Conservation (phyloP, 768 basidiomycete genomes). For the Lentinula boryana region DNA sequence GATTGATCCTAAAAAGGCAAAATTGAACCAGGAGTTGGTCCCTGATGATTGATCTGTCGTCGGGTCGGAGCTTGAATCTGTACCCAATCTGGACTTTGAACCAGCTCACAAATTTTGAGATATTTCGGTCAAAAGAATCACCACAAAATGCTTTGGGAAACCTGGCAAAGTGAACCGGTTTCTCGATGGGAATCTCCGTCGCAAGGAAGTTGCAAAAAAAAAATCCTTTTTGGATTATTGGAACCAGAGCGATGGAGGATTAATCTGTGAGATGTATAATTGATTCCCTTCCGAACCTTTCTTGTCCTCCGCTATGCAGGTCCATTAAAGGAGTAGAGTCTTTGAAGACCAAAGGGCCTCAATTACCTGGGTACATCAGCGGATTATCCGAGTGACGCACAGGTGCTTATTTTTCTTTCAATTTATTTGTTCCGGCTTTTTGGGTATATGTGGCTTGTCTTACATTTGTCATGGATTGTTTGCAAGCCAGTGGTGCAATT, state of each 20-base stretch:
- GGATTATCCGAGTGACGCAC: neutral
- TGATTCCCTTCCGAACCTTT: neutral
- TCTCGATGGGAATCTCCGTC: neutral
- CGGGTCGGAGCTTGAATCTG: slow-evolving; percentile 3
- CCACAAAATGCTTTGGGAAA: neutral
- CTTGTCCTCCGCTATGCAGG: neutral
- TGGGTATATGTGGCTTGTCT: neutral
- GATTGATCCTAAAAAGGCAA: neutral
- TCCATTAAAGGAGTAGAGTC: neutral
- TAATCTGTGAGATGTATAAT: neutral
- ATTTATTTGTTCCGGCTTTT: neutral
- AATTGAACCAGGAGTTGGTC: neutral
- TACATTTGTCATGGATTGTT: neutral
- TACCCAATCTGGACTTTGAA: neutral
- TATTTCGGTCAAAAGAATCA: neutral
- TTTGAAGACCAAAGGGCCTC: neutral
- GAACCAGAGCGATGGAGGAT: neutral
- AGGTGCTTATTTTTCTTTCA: neutral
- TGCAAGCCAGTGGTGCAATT: neutral
- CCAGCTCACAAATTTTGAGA: neutral
- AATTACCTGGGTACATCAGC: neutral
- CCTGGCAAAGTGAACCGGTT: neutral
- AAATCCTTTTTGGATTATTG: neutral
- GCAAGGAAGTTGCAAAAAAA: neutral
- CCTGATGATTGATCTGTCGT: neutral